Evolutionary conservation across 2,329 filamentous ascomycete genomes (phyloP).

Genomic region (Phoma sp.): DNA sequence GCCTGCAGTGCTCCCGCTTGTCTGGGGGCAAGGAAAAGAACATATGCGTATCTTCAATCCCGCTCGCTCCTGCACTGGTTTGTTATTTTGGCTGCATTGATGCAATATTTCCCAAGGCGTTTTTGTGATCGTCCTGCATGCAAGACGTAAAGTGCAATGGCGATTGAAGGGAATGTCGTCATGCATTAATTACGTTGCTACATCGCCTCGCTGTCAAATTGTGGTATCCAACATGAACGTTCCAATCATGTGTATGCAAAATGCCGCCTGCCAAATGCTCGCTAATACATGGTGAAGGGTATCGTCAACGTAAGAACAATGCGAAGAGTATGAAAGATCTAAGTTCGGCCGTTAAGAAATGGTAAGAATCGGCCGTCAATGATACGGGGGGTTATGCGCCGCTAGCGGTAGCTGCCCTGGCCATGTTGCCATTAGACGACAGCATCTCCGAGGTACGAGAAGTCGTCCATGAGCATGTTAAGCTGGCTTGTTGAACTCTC

Average conservation of each 20-base stretch:
- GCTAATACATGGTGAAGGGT: not conserved
- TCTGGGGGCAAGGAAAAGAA: too few species aligned
- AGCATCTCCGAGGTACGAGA: conserved; percentile 40
- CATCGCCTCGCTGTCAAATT: not conserved
- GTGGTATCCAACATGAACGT: conserved; percentile 8
- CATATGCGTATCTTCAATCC: too few species aligned
- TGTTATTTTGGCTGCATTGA: too few species aligned
- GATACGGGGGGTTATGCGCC: too few species aligned
- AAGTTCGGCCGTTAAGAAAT: not conserved
- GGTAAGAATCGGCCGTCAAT: too few species aligned
- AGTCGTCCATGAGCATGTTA: conserved; percentile 40
- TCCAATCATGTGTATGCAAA: not conserved
- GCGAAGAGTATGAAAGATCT: not conserved
- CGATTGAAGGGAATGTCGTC: not conserved
- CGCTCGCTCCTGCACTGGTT: too few species aligned
- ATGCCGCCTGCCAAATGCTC: conserved; percentile 2
- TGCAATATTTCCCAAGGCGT: too few species aligned
- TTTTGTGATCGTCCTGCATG: too few species aligned
- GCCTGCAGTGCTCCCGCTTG: not conserved
- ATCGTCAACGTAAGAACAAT: not conserved
- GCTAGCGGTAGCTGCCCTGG: too few species aligned
- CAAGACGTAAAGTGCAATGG: too few species aligned
- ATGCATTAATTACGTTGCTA: not conserved
- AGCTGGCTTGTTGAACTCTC: conserved; percentile 33
- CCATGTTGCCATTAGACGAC: conserved; percentile 26